A percentile compares a stretch with the other conserved stretches of the same genome.
These are phyloP conservation scores for Tritrichomonas musculus DNA, from an alignment of 208 protist genomes.

Conservation along the genomic window DNA sequence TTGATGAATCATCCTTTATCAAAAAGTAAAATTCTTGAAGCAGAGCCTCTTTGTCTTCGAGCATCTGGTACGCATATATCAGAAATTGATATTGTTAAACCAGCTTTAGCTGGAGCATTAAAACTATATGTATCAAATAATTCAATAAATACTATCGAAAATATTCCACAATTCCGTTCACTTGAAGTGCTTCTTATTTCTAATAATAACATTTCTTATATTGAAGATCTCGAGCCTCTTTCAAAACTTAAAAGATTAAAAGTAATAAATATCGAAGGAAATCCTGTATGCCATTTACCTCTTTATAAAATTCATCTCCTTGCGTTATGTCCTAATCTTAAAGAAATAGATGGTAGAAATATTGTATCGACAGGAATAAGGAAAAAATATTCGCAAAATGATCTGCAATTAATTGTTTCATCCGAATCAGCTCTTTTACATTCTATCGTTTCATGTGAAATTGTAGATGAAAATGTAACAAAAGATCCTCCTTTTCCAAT, in stretches of 20 bases:
- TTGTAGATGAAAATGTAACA: no score
- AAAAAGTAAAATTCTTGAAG: not conserved
- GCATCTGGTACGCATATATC: not conserved
- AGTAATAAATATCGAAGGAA: not conserved
- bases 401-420: no score
- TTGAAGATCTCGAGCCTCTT: slow-evolving; percentile 19
- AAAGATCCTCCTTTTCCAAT: no score
- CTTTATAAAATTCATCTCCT: no score
- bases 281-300: not conserved
- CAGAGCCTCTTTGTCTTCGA: not conserved
- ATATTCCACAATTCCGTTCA: not conserved
- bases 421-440: no score
- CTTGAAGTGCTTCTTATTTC: not conserved
- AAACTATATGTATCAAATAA: not conserved
- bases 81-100: not conserved
- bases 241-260: not conserved
- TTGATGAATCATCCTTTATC: no score
- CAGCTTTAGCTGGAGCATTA: not conserved
- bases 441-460: no score
- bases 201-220: not conserved
- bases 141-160: not conserved
- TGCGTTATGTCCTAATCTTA: no score
- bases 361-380: no score
- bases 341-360: no score
- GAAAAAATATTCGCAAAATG: no score